Evolutionary conservation across 108 stramenopile genomes (phyloP).

Genomic region (Schizochytrium sp.): DNA sequence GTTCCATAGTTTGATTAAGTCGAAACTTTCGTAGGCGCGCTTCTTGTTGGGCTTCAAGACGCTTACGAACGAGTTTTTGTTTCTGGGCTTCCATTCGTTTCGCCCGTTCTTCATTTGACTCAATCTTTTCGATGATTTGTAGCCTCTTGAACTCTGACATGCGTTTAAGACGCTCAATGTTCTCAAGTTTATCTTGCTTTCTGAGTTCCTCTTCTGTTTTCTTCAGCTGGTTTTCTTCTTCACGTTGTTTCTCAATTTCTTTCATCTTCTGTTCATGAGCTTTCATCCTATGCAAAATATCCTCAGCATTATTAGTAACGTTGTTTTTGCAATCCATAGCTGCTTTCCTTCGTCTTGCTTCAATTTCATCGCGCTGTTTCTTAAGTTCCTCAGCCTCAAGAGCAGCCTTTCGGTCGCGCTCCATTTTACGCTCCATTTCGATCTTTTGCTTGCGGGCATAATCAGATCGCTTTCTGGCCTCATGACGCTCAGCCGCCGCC

Average conservation of each 20-base stretch:
- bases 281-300: not conserved
- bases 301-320: slow-evolving; percentile 10
- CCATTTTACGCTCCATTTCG: slow-evolving; percentile 6
- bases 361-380: slow-evolving; percentile 34
- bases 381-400: not conserved
- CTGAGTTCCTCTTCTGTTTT: slow-evolving; percentile 71
- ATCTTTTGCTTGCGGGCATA: slow-evolving; percentile 1
- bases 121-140: slow-evolving; percentile 79
- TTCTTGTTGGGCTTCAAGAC: slow-evolving; percentile 64
- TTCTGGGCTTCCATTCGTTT: slow-evolving; percentile 72
- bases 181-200: slow-evolving; percentile 80
- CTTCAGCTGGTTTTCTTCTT: slow-evolving; percentile 61
- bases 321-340: slow-evolving; percentile 15
- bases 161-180: slow-evolving; percentile 79
- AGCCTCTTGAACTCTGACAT: slow-evolving; percentile 80
- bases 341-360: slow-evolving; percentile 3
- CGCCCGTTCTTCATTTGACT: slow-evolving; percentile 73
- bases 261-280: slow-evolving; percentile 58
- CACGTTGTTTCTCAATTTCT: slow-evolving; percentile 55
- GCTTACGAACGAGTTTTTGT: slow-evolving; percentile 70
- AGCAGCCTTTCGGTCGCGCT: slow-evolving; percentile 56
- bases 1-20: slow-evolving; percentile 53
- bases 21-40: slow-evolving; percentile 45
- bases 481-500: slow-evolving; percentile 20
- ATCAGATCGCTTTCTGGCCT: slow-evolving; percentile 20